Evolutionary conservation across 139 green algal species (phyloP), one percentile per base, ranked within the genome.

Genomic region (Picochlorum sp.): DNA sequence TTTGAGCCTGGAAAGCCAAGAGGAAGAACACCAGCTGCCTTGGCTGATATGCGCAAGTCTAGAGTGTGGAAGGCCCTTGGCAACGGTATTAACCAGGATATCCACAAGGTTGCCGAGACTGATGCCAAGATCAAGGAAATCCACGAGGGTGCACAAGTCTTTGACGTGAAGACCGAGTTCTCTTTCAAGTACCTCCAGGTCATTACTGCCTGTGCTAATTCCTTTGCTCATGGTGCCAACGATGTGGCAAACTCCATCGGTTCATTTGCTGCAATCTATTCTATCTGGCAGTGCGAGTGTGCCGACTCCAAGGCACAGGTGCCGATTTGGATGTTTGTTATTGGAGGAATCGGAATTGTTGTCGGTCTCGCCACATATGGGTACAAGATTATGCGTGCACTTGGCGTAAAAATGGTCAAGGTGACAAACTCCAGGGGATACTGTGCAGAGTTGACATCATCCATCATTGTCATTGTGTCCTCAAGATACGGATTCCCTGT

Each of bases 201-300:
- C 14, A 81, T 95, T 67, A 90, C 89, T 26, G 86, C 92, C 6
- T 83, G 75, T 62, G 84, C 75, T 32, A 85, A 89, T 45, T 85
- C 84, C 1, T 96, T 98, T 64, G 76, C 87, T 6, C 88, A 95
- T 65, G 88, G 88, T 14, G 67, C 80, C 44, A 95, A 95, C 61
- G 87, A 95, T 70, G 84, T 95, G 1, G 82, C 85, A 59, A 96
- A 96, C 51, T 73, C 84, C 5, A 70, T 85, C 2, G 88, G 88
- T 7, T 82, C 84, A 26, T 85, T 88, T 24, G 70, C 83, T 30
- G 87, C 74, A 45, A 83, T 92, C 67, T 90, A 76, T 50, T 23
- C 23, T 20, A 78, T 76, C 45, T 84, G 71, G 75, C 30, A 54
- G 6, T 57, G 21, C 47, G 30, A 65, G 45, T 30, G 64, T 64